Conservation (phyloP, 2,329 filamentous ascomycete genomes). For the Hymenoscyphus scutula region DNA sequence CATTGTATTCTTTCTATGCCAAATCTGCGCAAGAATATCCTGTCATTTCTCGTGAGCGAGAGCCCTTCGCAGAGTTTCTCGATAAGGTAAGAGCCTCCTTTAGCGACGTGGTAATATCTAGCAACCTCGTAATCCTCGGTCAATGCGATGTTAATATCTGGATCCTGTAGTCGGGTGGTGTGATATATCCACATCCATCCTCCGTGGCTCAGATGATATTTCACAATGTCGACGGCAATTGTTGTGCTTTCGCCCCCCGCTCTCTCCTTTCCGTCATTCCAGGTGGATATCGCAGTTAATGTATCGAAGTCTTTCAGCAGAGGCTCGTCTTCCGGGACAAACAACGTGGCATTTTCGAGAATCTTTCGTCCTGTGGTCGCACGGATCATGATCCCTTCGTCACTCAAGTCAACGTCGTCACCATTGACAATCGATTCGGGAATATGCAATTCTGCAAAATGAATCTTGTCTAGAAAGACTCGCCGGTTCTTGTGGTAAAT, state of each 20-base stretch:
- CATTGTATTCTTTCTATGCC: not conserved
- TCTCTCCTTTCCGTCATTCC: not conserved
- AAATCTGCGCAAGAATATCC: not conserved
- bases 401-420: not conserved
- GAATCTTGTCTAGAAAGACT: not conserved
- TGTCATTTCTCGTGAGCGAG: not conserved
- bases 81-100: not conserved
- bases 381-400: not conserved
- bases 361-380: not conserved
- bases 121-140: not conserved
- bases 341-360: not conserved
- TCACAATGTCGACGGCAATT: not conserved
- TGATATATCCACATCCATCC: slow-evolving; percentile 1
- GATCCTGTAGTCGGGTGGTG: not conserved
- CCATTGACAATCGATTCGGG: not conserved
- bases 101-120: not conserved
- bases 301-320: not conserved
- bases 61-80: not conserved
- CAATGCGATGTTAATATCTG: not conserved
- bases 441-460: not conserved
- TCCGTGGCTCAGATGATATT: not conserved
- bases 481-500: not conserved
- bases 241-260: not conserved
- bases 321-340: not conserved
- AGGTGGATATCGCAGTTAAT: not conserved